Evolutionary conservation across 2,329 filamentous ascomycete genomes (phyloP).

Genomic region (Diplodia seriata): DNA sequence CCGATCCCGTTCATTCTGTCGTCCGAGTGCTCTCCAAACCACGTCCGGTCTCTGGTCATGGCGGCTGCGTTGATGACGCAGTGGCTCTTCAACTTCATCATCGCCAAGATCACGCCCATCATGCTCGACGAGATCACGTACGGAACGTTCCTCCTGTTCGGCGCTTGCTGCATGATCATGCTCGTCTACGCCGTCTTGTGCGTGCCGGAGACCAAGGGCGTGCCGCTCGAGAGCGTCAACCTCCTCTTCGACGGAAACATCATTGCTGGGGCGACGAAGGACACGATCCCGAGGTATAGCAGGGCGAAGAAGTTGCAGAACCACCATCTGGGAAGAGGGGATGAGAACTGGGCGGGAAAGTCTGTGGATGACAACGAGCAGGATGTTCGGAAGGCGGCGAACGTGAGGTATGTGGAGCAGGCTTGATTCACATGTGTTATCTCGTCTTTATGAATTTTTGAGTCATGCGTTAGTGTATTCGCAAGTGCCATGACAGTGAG

Average conservation of each 20-base stretch:
- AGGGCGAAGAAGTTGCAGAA: conserved; percentile 29
- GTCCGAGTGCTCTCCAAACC: conserved; percentile 51
- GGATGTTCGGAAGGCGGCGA: background rate
- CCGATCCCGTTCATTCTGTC: conserved; percentile 55
- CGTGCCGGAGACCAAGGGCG: conserved; percentile 54
- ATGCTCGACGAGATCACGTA: conserved; percentile 54
- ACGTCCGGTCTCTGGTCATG: conserved; percentile 53
- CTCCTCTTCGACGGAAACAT: conserved; percentile 53
- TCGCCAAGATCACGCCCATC: conserved; percentile 49
- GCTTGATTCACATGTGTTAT: background rate
- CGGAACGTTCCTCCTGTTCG: conserved; percentile 54
- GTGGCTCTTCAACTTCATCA: conserved; percentile 52
- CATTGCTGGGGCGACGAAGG: conserved; percentile 42
- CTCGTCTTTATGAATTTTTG: background rate
- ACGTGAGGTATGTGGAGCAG: conserved; percentile 6
- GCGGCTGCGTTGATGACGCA: conserved; percentile 55
- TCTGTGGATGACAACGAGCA: background rate
- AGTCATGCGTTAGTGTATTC: too few species aligned
- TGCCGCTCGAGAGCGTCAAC: conserved; percentile 52
- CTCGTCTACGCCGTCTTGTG: conserved; percentile 51
- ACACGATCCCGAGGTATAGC: conserved; percentile 21
- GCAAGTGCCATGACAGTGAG: too few species aligned
- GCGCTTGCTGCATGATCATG: conserved; percentile 51
- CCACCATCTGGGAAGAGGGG: background rate
- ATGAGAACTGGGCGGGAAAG: background rate